phyloP scores from a whole-genome alignment of 345 rosid species.

The Brassica carinata region DNA sequence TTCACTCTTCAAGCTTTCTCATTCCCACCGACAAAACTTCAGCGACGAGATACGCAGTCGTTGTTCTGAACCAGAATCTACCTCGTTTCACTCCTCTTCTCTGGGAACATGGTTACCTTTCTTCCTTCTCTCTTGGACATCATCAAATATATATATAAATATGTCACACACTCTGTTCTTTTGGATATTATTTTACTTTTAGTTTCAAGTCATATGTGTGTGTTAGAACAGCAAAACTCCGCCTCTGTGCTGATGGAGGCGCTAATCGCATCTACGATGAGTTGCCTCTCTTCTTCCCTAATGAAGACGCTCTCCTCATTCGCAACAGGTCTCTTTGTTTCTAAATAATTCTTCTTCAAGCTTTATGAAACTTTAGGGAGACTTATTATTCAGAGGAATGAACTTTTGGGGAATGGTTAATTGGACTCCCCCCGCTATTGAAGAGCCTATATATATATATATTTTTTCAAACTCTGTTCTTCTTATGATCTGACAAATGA shows the following conservation, averaged over 20 bases:
- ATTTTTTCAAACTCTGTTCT: background rate
- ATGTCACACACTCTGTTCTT: too few relatives aligned
- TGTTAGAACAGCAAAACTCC: slow-evolving; percentile 51
- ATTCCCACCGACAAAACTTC: slow-evolving; percentile 49
- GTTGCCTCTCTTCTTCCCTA: slow-evolving; percentile 70
- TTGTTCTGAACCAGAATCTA: slow-evolving; percentile 74
- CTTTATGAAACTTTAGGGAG: background rate
- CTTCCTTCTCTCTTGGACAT: background rate
- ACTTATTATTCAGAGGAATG: background rate
- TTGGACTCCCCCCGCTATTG: background rate
- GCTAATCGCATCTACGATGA: slow-evolving; percentile 95
- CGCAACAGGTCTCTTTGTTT: slow-evolving; percentile 55
- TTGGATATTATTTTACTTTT: too few relatives aligned
- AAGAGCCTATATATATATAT: background rate
- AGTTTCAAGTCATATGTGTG: too few relatives aligned
- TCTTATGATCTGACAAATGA: background rate
- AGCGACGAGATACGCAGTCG: slow-evolving; percentile 54
- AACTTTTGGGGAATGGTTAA: background rate
- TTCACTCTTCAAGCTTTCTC: slow-evolving; percentile 75
- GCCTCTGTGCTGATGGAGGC: slow-evolving; percentile 96
- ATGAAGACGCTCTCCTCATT: slow-evolving; percentile 54
- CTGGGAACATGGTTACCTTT: slow-evolving; percentile 73
- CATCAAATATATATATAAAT: too few relatives aligned
- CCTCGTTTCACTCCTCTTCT: slow-evolving; percentile 80
- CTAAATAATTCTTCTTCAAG: background rate